A percentile compares a stretch with the other conserved stretches of the same genome.
phyloP scores from a whole-genome alignment of 2,329 filamentous ascomycete genomes.

The Penicillium sp. region DNA sequence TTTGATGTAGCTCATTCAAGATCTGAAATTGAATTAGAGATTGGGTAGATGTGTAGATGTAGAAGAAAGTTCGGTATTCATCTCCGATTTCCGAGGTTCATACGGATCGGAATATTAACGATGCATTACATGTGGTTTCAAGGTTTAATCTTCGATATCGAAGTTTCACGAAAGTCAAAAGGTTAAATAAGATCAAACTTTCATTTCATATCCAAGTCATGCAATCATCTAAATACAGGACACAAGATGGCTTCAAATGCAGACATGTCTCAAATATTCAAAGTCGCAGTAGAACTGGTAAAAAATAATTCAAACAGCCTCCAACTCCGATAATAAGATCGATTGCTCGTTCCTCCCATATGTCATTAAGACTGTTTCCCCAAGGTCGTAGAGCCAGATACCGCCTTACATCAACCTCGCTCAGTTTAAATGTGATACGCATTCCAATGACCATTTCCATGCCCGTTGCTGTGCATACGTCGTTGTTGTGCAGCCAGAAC shows the following conservation, averaged over 20 bases:
- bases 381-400: background rate
- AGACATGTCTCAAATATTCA: background rate
- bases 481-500: background rate
- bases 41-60: too few relatives aligned
- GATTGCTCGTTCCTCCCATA: background rate
- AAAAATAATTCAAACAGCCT: constrained; percentile 1
- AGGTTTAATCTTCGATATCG: too few relatives aligned
- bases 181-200: background rate
- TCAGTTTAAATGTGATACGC: background rate
- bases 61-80: too few relatives aligned
- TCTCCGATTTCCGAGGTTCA: too few relatives aligned
- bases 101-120: too few relatives aligned
- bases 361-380: background rate
- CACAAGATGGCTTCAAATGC: background rate
- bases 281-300: background rate
- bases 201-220: background rate
- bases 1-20: too few relatives aligned
- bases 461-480: background rate
- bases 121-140: too few relatives aligned
- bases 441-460: background rate
- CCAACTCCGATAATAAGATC: background rate
- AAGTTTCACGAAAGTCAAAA: too few relatives aligned
- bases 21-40: too few relatives aligned
- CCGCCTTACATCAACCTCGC: background rate
- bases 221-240: background rate